Conservation (phyloP, 371 early-diverging fungal species). For the Mucor plumbeus region DNA sequence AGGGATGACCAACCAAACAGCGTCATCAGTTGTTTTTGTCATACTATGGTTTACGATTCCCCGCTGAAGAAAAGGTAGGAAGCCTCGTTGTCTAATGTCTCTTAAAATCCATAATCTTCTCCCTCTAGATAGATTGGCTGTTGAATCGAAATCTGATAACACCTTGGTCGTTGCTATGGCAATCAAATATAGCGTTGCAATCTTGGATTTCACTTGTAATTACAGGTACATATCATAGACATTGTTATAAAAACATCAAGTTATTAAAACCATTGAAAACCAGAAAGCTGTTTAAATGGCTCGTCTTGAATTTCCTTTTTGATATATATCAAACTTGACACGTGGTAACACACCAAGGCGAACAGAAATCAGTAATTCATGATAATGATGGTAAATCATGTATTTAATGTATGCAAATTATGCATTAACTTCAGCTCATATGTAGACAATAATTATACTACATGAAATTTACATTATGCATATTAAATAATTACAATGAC, state of each 20-base stretch:
- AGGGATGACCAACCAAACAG: constrained; percentile 22
- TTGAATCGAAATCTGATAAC: not conserved
- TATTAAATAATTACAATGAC: not conserved
- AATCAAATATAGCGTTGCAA: not conserved
- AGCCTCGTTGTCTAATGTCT: constrained; percentile 7
- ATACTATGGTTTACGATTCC: constrained; percentile 13
- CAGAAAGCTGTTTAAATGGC: constrained; percentile 1
- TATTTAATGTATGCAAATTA: not conserved
- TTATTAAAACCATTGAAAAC: not conserved
- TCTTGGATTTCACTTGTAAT: not conserved
- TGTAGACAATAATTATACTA: not conserved
- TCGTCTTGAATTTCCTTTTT: constrained; percentile 1
- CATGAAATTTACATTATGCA: not conserved
- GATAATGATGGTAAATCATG: not conserved
- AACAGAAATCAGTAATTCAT: not conserved
- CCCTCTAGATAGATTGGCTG: not conserved
- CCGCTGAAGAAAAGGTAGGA: constrained; percentile 13
- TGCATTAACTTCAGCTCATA: not conserved
- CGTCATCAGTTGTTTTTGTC: constrained; percentile 27
- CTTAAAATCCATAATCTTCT: not conserved
- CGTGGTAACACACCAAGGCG: constrained; percentile 1
- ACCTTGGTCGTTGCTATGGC: not conserved
- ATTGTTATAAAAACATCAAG: not conserved
- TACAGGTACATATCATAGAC: not conserved
- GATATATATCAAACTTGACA: constrained; percentile 5